phyloP scores from a whole-genome alignment of 1,284 basidiomycete species.

The Pterulicium gracile region DNA sequence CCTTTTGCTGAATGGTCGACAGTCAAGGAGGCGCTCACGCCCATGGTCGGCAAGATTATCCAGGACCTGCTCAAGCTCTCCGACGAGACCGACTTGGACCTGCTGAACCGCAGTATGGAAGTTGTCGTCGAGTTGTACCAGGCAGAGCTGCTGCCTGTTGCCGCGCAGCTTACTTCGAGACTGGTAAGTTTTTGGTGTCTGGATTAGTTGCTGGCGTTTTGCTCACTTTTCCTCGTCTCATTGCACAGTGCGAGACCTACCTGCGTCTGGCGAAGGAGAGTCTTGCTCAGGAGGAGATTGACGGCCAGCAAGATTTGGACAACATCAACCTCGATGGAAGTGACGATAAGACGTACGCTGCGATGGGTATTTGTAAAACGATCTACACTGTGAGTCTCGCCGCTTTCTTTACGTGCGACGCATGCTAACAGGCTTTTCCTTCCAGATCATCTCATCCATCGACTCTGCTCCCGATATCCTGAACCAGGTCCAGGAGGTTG shows the following conservation, averaged over 20 bases:
- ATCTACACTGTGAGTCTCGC: constrained; percentile 52
- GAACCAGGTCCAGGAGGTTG: constrained; percentile 70
- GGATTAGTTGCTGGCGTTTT: constrained; percentile 2
- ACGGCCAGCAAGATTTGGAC: constrained; percentile 37
- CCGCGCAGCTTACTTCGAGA: constrained; percentile 71
- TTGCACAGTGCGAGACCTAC: constrained; percentile 66
- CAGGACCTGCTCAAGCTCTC: constrained; percentile 83
- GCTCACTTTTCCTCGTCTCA: constrained; percentile 3
- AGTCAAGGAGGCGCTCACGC: constrained; percentile 67
- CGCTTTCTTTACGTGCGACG: constrained; percentile 4
- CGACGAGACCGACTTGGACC: constrained; percentile 84
- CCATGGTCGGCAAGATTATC: constrained; percentile 79
- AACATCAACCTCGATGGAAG: constrained; percentile 41
- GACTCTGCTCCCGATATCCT: constrained; percentile 71
- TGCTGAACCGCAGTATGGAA: constrained; percentile 75
- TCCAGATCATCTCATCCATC: constrained; percentile 59
- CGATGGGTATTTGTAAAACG: constrained; percentile 79
- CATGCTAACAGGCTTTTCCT: background rate
- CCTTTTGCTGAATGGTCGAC: constrained; percentile 4
- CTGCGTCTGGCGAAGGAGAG: constrained; percentile 66
- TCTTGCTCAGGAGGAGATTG: constrained; percentile 41
- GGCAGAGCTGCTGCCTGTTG: constrained; percentile 78
- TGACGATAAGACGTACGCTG: constrained; percentile 77
- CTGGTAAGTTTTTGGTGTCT: constrained; percentile 38
- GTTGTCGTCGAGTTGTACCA: constrained; percentile 82